Evolutionary conservation across 192 early-diverging fungal genomes (phyloP), one percentile per base, ranked within the genome.

Genomic region (Coemansia sp.): DNA sequence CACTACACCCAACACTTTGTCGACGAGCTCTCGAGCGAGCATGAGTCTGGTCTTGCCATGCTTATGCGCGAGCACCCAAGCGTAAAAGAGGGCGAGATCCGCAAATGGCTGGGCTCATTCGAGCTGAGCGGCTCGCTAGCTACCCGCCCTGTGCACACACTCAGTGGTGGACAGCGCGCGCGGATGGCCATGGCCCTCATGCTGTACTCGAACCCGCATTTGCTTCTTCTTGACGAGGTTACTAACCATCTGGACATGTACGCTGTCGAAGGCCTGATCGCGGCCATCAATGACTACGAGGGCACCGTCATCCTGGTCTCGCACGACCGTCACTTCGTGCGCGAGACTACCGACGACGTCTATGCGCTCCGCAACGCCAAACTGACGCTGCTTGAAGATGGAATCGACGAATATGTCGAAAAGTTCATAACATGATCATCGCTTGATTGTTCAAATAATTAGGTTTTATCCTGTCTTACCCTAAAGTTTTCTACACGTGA

Each of bases 241-340:
- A 93, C 92, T 8, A 96, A 92, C 59, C 94, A 91, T 59, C 74
- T 96, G 25, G 94, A 96, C 77, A 91, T 93, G 80, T 81, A 84
- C 34, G 91, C 92, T 3, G 89, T 92, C 50, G 82, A 89, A 27
- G 85, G 86, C 11, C 72, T 95, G 25, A 78, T 87, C 21, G 80
- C 86, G 0, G 85, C 86, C 0, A 62, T 97, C 53, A 81, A 85
- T 59, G 81, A 78, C 40, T 94, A 78, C 57, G 60, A 77, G 6
- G 94, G 93, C 2, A 85, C 88, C 1, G 81, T 94, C 7, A 68
- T 95, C 14, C 41, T 93, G 15, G 93, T 97, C 15, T 87, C 85
- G 27, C 94, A 97, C 84, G 93, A 97, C 66, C 83, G 85, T 24
- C 87, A 86, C 67, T 96, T 96, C 73, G 69, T 95, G 41, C 82